These are phyloP conservation scores for Saturnispora bothae DNA, from an alignment of 805 yeast species.

Conservation along the genomic window DNA sequence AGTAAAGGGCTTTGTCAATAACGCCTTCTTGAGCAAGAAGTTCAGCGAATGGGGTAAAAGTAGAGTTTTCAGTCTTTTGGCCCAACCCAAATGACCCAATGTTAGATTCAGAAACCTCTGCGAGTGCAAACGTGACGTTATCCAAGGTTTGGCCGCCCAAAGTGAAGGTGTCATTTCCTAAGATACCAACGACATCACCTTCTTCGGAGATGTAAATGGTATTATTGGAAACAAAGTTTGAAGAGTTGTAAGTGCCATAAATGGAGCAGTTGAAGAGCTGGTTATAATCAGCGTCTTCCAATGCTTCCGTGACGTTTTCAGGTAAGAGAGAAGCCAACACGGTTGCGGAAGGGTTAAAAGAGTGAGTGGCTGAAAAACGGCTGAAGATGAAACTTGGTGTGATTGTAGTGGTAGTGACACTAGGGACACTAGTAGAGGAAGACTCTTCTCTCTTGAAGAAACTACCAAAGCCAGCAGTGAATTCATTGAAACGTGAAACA, in stretches of 20 bases:
- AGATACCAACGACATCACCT: constrained; percentile 8
- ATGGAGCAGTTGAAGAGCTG: constrained; percentile 9
- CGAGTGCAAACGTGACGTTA: constrained; percentile 10
- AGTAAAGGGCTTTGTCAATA: constrained; percentile 11
- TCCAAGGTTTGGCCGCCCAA: not conserved
- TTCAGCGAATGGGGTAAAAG: constrained; percentile 11
- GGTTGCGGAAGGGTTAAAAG: constrained; percentile 3
- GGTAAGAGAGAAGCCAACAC: not conserved
- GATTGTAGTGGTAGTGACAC: not conserved
- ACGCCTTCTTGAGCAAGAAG: constrained; percentile 9
- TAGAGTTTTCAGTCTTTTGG: constrained; percentile 6
- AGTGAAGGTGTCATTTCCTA: constrained; percentile 11
- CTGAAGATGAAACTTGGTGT: not conserved
- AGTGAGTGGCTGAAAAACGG: not conserved
- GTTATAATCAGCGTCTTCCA: not conserved
- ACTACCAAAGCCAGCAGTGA: not conserved
- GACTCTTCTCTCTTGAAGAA: constrained; percentile 8
- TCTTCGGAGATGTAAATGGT: constrained; percentile 3
- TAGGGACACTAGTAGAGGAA: no score
- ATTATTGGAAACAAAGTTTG: constrained; percentile 8
- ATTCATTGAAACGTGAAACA: constrained; percentile 4
- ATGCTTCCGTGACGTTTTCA: not conserved
- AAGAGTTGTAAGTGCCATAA: constrained; percentile 11
- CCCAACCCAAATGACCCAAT: constrained; percentile 16
- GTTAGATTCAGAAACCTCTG: constrained; percentile 10